Evolutionary conservation across 306 rosid genomes (phyloP), one percentile per base, ranked within the genome.

Genomic region (Inga oerstediana): DNA sequence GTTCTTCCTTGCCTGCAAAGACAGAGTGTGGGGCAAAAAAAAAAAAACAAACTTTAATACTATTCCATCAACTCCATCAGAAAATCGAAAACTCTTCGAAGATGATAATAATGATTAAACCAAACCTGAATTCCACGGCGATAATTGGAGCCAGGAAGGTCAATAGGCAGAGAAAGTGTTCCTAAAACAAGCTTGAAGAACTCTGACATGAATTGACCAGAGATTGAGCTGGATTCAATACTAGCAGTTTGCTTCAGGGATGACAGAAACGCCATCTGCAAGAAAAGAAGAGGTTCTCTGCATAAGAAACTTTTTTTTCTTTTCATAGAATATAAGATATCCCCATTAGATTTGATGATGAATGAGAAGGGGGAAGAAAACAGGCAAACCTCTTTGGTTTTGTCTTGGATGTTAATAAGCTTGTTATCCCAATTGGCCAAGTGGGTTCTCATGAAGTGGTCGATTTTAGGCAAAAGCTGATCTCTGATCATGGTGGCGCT

Each of bases 141-240:
- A 81, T 96, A 96, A 80, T 94, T 96, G 2, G 99, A 90, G 59
- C 98, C 97, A 0, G 99, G 99, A 86, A 96, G 90, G 51, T 93
- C 91, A 84, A 96, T 96, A 10, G 99, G 99, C 77, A 96, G 87
- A 37, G 99, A 96, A 35, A 96, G 62, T 7, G 99, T 96, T 27
- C 99, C 99, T 49, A 94, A 73, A 71, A 96, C 99, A 0, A 96
- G 94, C 83, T 94, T 92, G 54, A 92, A 96, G 84, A 93, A 96
- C 92, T 93, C 98, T 15, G 93, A 79, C 87, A 83, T 89, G 89
- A 96, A 88, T 43, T 89, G 81, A 32, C 80, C 72, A 27, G 87
- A 79, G 35, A 89, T 72, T 35, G 93, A 79, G 64, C 87, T 76
- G 5, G 92, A 87, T 46, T 92, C 94, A 46, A 85, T 84, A 13